Evolutionary conservation across 345 rosid species (phyloP), one percentile per base, ranked within the genome.

Genomic region (Reutealis trisperma): DNA sequence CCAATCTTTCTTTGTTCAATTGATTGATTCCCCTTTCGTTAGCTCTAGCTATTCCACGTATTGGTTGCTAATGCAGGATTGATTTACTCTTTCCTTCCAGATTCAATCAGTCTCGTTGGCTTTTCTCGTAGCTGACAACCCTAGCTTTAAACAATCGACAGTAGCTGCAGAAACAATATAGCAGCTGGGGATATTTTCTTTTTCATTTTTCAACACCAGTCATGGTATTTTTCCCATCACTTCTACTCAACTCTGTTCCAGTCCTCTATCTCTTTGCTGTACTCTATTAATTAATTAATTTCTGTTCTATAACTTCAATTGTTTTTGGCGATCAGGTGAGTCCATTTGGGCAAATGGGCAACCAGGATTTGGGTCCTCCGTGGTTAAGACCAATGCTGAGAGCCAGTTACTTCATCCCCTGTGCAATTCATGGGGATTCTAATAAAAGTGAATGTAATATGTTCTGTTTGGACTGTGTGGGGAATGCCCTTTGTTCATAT

Each of bases 391-490:
- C 98, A 58, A 82, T 92, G 94, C 85, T 94, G 16, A 78, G 78
- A 13, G 96, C 91, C n/a, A 86, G 78, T 83, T 94, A 92, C 83
- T 94, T 94, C 63, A 57, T 83, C 45, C 90, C 95, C 22, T 92
- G 98, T 71, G 44, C 81, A 11, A 66, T 87, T 52, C 98, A 92
- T 57, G 93, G 90, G 0, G 84, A 82, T 78, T 87, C 89, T 51
- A 88, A 87, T 82, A 94, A 92, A 75, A 90, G 92, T 30, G 98
- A 94, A 84, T 92, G 96, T 82, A 94, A 94, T 78, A 79, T 91
- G 90, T 94, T 89, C 85, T 94, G 98, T 77, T 88, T 94, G 75
- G 93, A 94, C 19, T 94, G 98, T 70, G 59, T 67, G 81, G 89
- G 88, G 6, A 79, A 67, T 75, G 89, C 97, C 65, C 81, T 94